Evolutionary conservation across 345 rosid genomes (phyloP).

Genomic region (Eucalyptus albens): DNA sequence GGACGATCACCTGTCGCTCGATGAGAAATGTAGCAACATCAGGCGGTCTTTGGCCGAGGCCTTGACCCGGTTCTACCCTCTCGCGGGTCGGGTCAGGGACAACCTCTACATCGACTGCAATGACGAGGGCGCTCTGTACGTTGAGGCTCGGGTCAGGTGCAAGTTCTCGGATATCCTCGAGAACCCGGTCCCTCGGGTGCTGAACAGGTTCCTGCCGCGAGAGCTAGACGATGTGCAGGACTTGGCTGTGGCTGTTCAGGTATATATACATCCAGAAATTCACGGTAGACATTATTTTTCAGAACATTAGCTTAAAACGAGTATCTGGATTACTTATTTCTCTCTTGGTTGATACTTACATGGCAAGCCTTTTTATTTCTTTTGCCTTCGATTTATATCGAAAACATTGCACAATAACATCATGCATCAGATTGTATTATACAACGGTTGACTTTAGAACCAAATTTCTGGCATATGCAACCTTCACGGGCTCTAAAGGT

Average conservation of each 20-base stretch:
- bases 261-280: background rate
- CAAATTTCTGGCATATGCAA: background rate
- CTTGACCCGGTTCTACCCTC: background rate
- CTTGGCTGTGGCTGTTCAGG: background rate
- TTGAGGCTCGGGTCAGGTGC: slow-evolving; percentile 5
- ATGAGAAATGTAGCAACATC: background rate
- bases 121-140: slow-evolving; percentile 1
- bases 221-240: background rate
- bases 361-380: too few relatives aligned
- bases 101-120: slow-evolving; percentile 1
- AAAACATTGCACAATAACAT: background rate
- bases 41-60: slow-evolving; percentile 3
- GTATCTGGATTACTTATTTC: too few relatives aligned
- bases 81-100: slow-evolving; percentile 7
- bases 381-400: too few relatives aligned
- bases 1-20: background rate
- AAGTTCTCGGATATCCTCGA: background rate
- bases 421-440: background rate
- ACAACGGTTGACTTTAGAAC: background rate
- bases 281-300: background rate
- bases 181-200: background rate
- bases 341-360: too few relatives aligned
- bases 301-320: background rate
- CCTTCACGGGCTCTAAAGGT: too few relatives aligned
- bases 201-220: background rate